Evolutionary conservation across 768 basidiomycete species (phyloP).

Genomic region (Leucosporidium creatinivorum): DNA sequence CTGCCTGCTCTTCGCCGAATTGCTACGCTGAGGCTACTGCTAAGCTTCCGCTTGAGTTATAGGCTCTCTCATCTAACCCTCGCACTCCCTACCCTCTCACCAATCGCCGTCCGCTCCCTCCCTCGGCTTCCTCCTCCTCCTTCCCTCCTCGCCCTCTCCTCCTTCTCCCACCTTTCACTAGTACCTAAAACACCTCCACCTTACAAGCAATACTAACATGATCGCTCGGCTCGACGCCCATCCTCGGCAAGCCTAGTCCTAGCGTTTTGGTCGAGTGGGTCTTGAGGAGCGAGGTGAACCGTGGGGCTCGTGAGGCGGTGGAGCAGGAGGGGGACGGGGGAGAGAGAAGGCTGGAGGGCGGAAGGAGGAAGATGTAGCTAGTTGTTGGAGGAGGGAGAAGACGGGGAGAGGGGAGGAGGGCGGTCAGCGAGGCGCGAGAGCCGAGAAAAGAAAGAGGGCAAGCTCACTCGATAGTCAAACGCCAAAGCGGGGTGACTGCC

Average conservation of each 20-base stretch:
- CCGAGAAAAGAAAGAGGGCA: background rate
- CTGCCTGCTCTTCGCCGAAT: too few species aligned
- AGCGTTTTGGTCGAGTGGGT: slow-evolving; percentile 58
- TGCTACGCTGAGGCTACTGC: too few species aligned
- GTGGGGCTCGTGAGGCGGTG: slow-evolving; percentile 32
- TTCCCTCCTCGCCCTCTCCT: too few species aligned
- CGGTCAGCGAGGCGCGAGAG: background rate
- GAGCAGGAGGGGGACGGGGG: slow-evolving; percentile 26
- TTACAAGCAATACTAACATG: slow-evolving; percentile 73
- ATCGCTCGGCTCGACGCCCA: slow-evolving; percentile 73
- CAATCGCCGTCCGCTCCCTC: too few species aligned
- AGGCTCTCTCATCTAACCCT: too few species aligned
- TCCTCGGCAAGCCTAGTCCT: slow-evolving; percentile 67
- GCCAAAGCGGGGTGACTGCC: slow-evolving; percentile 30
- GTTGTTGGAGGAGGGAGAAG: slow-evolving; percentile 39
- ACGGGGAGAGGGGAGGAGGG: slow-evolving; percentile 1
- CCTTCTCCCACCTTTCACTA: too few species aligned
- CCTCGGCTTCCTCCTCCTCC: too few species aligned
- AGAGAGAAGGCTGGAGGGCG: slow-evolving; percentile 17
- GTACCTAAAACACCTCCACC: slow-evolving; percentile 40
- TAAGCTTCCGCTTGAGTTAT: too few species aligned
- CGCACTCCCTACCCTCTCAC: too few species aligned
- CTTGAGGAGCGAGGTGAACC: slow-evolving; percentile 53
- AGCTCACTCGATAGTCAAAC: slow-evolving; percentile 25
- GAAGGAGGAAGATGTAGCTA: slow-evolving; percentile 81